phyloP scores from a whole-genome alignment of 805 yeast genomes.

The Saturnispora ahearnii region DNA sequence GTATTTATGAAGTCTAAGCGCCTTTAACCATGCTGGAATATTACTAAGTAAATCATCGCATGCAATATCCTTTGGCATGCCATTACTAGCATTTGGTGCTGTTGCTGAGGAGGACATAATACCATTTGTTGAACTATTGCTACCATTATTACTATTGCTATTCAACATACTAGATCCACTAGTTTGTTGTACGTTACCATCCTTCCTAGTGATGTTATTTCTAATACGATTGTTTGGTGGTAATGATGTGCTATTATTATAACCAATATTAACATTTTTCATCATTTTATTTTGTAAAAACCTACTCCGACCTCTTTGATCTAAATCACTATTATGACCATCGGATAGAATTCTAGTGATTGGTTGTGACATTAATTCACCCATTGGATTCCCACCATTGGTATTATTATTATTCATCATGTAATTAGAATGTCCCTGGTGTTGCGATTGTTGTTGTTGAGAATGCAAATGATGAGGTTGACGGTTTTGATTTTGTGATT shows the following conservation, averaged over 20 bases:
- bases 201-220: background rate
- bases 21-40: conserved; percentile 87
- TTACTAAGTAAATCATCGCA: conserved; percentile 53
- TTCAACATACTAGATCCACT: background rate
- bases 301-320: conserved; percentile 12
- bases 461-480: conserved; percentile 1
- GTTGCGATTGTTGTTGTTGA: conserved; percentile 3
- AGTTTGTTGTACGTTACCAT: conserved; percentile 1
- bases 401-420: no score
- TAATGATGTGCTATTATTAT: conserved; percentile 8
- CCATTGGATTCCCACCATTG: background rate
- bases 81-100: background rate
- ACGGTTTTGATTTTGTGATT: background rate
- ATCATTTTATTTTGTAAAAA: conserved; percentile 7
- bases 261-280: background rate
- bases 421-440: conserved; percentile 1
- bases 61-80: conserved; percentile 39
- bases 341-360: conserved; percentile 24
- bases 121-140: background rate
- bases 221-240: conserved; percentile 12
- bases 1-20: conserved; percentile 86
- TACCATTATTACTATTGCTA: background rate
- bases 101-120: background rate
- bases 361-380: conserved; percentile 11
- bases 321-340: conserved; percentile 18